Conservation (phyloP, 345 rosid species). For the Bruguiera gymnorhiza region DNA sequence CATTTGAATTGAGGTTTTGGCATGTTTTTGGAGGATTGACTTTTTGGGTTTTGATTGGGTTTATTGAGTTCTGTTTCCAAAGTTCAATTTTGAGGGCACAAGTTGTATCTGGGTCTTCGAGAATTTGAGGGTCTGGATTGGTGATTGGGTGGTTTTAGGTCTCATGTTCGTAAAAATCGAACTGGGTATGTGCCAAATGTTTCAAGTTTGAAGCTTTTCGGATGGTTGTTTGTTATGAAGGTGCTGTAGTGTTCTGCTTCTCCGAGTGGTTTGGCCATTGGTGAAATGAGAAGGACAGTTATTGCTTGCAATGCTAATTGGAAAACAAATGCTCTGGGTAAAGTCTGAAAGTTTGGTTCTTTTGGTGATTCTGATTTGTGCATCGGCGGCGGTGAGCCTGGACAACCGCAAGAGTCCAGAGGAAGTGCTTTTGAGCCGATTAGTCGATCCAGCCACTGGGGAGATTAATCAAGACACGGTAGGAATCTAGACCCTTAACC, state of each 20-base stretch:
- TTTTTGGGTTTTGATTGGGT: constrained; percentile 24
- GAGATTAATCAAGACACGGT: constrained; percentile 54
- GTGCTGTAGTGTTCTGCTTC: constrained; percentile 20
- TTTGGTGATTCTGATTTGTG: constrained; percentile 38
- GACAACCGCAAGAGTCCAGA: constrained; percentile 36
- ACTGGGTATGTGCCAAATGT: constrained; percentile 5
- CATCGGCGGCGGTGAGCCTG: constrained; percentile 38
- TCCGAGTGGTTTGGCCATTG: constrained; percentile 23
- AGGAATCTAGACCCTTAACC: constrained; percentile 9
- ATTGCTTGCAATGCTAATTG: constrained; percentile 25
- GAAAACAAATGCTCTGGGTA: constrained; percentile 26
- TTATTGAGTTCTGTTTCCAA: constrained; percentile 12
- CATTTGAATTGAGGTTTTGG: constrained; percentile 20
- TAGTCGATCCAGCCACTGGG: constrained; percentile 48
- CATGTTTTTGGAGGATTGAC: constrained; percentile 10
- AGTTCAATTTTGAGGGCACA: constrained; percentile 11
- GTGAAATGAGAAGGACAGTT: constrained; percentile 36
- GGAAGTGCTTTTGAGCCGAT: constrained; percentile 36
- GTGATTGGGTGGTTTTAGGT: too few species aligned
- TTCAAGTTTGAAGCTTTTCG: constrained; percentile 10
- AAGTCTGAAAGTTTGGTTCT: constrained; percentile 24
- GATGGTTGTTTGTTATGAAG: constrained; percentile 6
- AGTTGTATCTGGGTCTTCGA: neutral
- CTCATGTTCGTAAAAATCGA: neutral
- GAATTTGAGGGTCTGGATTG: neutral